Evolutionary conservation across 2,329 filamentous ascomycete species (phyloP).

Genomic region (Diaporthe sp.): DNA sequence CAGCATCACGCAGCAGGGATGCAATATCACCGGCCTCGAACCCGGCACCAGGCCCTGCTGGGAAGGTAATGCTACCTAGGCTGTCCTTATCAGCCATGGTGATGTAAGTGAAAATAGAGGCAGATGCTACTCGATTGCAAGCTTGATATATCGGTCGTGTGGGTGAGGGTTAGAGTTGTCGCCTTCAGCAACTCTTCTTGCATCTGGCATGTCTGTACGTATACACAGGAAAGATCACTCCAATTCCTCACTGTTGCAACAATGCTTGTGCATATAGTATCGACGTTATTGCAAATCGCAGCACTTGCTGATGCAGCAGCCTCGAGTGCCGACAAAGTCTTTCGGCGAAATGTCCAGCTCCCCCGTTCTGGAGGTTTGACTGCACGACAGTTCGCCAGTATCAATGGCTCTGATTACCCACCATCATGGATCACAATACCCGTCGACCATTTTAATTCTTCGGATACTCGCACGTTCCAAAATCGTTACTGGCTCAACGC

Average conservation of each 20-base stretch:
- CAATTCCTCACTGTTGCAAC: background rate
- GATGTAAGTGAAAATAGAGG: slow-evolving; percentile 10
- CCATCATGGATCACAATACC: slow-evolving; percentile 40
- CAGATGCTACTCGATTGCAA: background rate
- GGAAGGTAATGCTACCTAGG: background rate
- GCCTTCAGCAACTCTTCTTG: background rate
- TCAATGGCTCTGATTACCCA: slow-evolving; percentile 29
- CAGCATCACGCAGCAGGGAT: background rate
- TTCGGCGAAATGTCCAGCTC: background rate
- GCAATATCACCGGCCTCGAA: background rate
- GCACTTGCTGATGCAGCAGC: background rate
- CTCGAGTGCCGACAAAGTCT: background rate
- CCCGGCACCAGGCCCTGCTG: background rate
- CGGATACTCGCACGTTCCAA: slow-evolving; percentile 41
- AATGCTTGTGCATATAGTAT: background rate
- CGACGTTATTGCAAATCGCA: background rate
- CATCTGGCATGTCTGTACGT: background rate
- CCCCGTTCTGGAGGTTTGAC: slow-evolving; percentile 1
- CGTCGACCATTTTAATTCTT: slow-evolving; percentile 42
- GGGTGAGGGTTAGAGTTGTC: background rate
- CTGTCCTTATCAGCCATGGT: background rate
- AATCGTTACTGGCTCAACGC: slow-evolving; percentile 45
- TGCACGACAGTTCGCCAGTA: background rate
- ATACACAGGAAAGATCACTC: too few relatives aligned
- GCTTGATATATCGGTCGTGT: background rate